Evolutionary conservation across 2,329 filamentous ascomycete genomes (phyloP), one percentile per base, ranked within the genome.

Genomic region (Teratosphaeria viscida): DNA sequence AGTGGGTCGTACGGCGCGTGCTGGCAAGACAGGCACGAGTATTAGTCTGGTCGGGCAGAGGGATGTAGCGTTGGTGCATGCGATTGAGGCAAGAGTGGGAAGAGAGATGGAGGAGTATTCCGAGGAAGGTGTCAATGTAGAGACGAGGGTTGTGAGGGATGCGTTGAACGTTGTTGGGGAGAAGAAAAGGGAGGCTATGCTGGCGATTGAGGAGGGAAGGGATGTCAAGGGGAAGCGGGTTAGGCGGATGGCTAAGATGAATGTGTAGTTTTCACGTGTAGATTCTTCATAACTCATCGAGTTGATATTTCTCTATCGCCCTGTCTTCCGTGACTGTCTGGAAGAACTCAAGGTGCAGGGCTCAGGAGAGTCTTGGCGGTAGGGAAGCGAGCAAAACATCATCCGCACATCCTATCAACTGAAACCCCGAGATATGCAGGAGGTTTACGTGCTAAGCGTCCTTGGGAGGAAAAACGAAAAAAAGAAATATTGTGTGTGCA

Each of bases 101-200:
- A 76, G 84, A 70, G 75, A 89, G 73, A 89, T 99, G 88, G 85
- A 84, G 54, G 85, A 86, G 61, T 99, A 91, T 63, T 87, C 82
- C 57, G 92, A 97, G 73, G 90, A 95, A 68, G 90, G 90, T 0
- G 94, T 99, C 59, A 97, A 90, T 75, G 77, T 99, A n/a, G 92
- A 97, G 78, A 89, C 87, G 1, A 81, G 94, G 60, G 90, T 99
- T 27, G 80, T 96, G 55, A 82, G 88, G 58, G 92, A 95, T 64
- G 85, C 87, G 39, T 77, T 99, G 70, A 96, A 95, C 80, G 74
- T 90, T 54, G 94, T 99, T 5, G 87, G 89, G n/a, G 89, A 95
- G 79, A 95, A 92, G 82, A 96, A 96, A 81, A 83, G 92, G 60
- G 91, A 96, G 76, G 94, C 92, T 0, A 72, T 92, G 72, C 74